These are phyloP conservation scores for Proliferodiscus dingleyae DNA, from an alignment of 2,329 filamentous ascomycete genomes.

Conservation along the genomic window DNA sequence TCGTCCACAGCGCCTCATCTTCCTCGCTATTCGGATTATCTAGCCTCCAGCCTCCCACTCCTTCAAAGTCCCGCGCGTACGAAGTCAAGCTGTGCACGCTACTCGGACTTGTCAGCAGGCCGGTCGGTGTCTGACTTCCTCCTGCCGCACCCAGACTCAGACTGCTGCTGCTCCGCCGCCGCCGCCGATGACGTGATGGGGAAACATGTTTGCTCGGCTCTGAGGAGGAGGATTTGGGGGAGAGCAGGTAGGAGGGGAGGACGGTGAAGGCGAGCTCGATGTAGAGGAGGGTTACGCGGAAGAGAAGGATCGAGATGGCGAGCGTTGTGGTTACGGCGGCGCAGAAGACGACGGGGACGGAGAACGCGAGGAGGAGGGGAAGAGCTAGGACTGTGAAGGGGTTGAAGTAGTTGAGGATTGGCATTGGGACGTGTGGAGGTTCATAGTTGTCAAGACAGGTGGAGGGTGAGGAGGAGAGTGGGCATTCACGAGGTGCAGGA, in stretches of 20 bases:
- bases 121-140: no score
- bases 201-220: neutral
- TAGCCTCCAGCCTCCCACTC: conserved; percentile 54
- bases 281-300: conserved; percentile 58
- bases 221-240: conserved; percentile 1
- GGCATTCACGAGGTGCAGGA: neutral
- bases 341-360: conserved; percentile 57
- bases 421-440: conserved; percentile 35
- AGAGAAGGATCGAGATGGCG: conserved; percentile 55
- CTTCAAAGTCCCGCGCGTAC: conserved; percentile 53
- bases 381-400: conserved; percentile 53
- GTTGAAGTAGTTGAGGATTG: conserved; percentile 38
- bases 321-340: conserved; percentile 59
- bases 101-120: no score
- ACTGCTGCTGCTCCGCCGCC: conserved; percentile 26
- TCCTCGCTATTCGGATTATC: conserved; percentile 33
- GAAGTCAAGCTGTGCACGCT: no score
- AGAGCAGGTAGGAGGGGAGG: conserved; percentile 48
- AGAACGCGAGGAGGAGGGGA: conserved; percentile 58
- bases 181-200: conserved; percentile 7
- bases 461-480: neutral
- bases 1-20: conserved; percentile 42
- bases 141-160: conserved; percentile 45
- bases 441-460: neutral
- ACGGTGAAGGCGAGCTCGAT: conserved; percentile 56